Evolutionary conservation across 2,329 filamentous ascomycete genomes (phyloP), one percentile per base, ranked within the genome.

Genomic region (Microthyrium microscopicum): DNA sequence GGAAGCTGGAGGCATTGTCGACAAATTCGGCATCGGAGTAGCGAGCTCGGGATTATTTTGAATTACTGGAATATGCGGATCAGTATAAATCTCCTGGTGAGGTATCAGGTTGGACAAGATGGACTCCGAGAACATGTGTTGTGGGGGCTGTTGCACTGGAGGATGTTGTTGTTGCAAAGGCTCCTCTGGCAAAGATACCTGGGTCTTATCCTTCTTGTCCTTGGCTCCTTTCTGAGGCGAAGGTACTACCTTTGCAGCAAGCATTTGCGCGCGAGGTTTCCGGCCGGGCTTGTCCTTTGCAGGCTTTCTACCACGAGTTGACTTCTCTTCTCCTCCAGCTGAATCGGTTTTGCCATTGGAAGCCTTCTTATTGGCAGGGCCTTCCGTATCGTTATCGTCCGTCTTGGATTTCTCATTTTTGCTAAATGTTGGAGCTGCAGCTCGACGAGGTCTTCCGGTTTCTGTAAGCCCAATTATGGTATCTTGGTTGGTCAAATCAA

Each of bases 341-440:
- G 25, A 26, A 13, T 25, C 21, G 11, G 21, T 26, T 11, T 24
- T 22, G 16, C 18, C 31, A 15, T 8, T 17, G 15, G 48, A 49
- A 25, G 39, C 34, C 36, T 45, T 48, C 11, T 40, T 37, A 6
- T 36, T 41, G 15, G 41, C 42, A 13, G 36, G 16, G 12, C n/a
- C 17, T 5, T 13, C 4, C 5, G 20, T 12, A 11, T 21, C 26
- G 11, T 54, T 52, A 47, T 60, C 57, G 27, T 54, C 39, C 2
- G 21, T 37, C 16, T 82, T 77, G 12, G 67, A 66, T 38, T 82
- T 77, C 7, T 75, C 67, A 19, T 61, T 60, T 45, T 81, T 77
- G 26, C 70, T 70, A 59, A 76, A 85, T 0, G 73, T 80, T 3
- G 80, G 79, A 8, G 80, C 79, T 18, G 64, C 64, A 27, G 61